These are phyloP conservation scores for Apiospora saccharicola DNA, from an alignment of 2,329 filamentous ascomycete species.

Conservation along the genomic window DNA sequence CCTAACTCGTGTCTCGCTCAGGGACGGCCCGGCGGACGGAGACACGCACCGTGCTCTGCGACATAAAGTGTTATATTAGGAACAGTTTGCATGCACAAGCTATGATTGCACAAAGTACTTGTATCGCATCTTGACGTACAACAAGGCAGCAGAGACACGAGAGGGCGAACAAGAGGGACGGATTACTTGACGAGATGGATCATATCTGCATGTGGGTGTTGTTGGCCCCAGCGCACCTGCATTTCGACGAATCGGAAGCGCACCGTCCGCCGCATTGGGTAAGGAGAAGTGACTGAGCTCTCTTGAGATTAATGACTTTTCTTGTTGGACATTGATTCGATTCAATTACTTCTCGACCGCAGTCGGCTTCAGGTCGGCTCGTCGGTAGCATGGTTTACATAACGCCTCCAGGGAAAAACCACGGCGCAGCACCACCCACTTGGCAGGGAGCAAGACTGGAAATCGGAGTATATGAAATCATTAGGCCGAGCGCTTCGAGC, in stretches of 20 bases:
- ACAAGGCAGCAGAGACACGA: neutral
- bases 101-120: neutral
- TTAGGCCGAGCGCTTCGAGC: neutral
- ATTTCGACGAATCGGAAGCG: neutral
- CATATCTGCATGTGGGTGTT: neutral
- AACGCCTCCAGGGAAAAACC: neutral
- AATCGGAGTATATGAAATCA: neutral
- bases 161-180: too few relatives aligned
- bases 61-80: neutral
- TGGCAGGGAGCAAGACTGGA: neutral
- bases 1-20: neutral
- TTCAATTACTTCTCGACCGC: conserved; percentile 4
- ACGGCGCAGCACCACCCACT: neutral
- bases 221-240: neutral
- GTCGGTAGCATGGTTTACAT: neutral
- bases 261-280: conserved; percentile 4
- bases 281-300: neutral
- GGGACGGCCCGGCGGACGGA: neutral
- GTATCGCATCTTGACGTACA: neutral
- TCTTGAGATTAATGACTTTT: neutral
- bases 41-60: conserved; percentile 1
- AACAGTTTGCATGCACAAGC: neutral
- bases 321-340: conserved; percentile 15
- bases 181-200: too few relatives aligned
- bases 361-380: neutral